Evolutionary conservation across 2,329 filamentous ascomycete genomes (phyloP).

Genomic region (Diaporthe vaccinii): DNA sequence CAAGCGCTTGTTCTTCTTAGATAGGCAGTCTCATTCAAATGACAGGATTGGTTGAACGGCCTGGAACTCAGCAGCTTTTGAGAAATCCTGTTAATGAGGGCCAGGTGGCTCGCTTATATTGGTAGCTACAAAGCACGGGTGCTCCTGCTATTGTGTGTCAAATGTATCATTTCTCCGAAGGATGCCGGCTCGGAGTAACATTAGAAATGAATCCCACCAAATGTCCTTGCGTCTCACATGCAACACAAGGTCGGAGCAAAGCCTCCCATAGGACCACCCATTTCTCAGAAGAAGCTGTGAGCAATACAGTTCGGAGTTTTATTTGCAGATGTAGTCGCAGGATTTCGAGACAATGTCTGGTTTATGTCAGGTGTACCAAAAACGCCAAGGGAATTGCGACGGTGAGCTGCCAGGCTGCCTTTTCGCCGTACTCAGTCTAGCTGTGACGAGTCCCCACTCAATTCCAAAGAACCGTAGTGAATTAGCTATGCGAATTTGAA

Average conservation of each 20-base stretch:
- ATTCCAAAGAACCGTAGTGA: not conserved
- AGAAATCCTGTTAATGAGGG: too few relatives aligned
- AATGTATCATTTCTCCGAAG: not conserved
- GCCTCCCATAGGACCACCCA: not conserved
- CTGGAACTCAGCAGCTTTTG: too few relatives aligned
- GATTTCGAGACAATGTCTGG: not conserved
- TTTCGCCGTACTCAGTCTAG: not conserved
- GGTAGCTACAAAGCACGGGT: too few relatives aligned
- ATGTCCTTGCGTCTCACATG: not conserved
- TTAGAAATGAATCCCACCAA: too few relatives aligned
- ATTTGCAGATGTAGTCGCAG: not conserved
- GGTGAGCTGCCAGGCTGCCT: too few relatives aligned
- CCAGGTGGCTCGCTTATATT: too few relatives aligned
- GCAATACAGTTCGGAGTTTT: not conserved
- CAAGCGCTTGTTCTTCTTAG: not conserved
- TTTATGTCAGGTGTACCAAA: too few relatives aligned
- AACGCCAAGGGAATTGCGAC: not conserved
- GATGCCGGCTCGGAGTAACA: not conserved
- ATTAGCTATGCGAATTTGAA: not conserved
- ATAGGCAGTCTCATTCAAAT: too few relatives aligned
- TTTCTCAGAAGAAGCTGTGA: not conserved
- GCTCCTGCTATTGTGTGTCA: not conserved
- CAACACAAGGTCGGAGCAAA: not conserved
- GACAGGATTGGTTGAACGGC: too few relatives aligned
- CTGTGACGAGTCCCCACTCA: not conserved